Base-by-base conservation (phyloP, 345 rosid species). In the Ceriops decandra region DNA sequence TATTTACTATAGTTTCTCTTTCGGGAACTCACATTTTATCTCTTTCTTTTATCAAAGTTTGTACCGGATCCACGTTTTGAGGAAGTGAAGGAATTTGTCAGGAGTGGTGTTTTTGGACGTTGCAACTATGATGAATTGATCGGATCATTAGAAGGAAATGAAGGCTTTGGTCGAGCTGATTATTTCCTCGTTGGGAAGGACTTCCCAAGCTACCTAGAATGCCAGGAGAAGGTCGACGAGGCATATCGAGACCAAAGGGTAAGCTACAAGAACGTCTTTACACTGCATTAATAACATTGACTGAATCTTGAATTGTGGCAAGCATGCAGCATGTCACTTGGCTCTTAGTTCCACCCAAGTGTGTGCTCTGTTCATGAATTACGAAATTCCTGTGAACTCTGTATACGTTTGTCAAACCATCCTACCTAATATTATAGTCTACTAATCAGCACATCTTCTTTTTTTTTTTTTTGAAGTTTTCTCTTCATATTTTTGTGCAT, bases 141-240 rank as follows among this genome's bases (percentile, higher is more conserved):
- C 17, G 93, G 88, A 69, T 85, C 97, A 19, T 69, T 90, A 28
- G 97, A 90, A 84, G 97, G 97, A 72, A 85, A 85, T 9, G 87
- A 88, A 83, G 97, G 97, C 28, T 90, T 80, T 65, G 97, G 93
- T 31, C 77, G 75, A 35, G 93, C 89, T 5, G 97, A 90, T 75
- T 90, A 88, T 77, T 90, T 90, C 83, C 93, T 90, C 0, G 92
- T 90, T 38, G 97, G 92, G 72, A 85, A 85, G 79, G 97, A 90
- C 83, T 90, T 90, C 76, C 88, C 97, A 47, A 84, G 92, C 77
- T 90, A 90, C 80, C 63, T 86, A 52, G 83, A 88, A 77, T 90
- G 93, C 83, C 97, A 88, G 72, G 89, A 85, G 72, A 70, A 80
- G 73, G 97, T 90, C 1, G 93, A 90, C 15, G 60, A 84, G 79